Base-by-base conservation (phyloP, 169 alveolate species). In the Miamiensis avidus region DNA sequence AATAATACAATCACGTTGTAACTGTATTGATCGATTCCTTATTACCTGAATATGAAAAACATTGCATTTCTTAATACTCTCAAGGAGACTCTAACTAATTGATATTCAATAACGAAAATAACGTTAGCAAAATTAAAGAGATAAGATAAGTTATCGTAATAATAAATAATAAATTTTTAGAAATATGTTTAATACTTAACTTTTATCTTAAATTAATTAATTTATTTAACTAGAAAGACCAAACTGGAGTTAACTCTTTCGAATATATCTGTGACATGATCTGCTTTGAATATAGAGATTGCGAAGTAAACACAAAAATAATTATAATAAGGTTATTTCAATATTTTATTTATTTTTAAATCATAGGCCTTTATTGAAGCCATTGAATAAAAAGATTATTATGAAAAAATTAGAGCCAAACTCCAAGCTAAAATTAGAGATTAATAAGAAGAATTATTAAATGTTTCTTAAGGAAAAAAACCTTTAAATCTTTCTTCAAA, bases 251-350 rank as follows among this genome's bases (percentile, higher is more conserved):
- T 29, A 79, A 79, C 29, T 79, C 84, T 0, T 79, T 79, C 49
- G 28, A 79, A 79, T 65, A 49, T 49, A 34, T 79, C 1, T 34
- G 30, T 65, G 86, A 79, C 65, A 49, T 86, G 81, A 74, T 86
- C 0, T 79, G 76, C 74, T 81, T 81, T 75, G 90, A 86, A 49
- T 75, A 75, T 11, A 86, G 84, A 69, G 90, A 86, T 86, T 81
- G 86, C 29, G 84, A 79, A 28, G 84, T 49, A 79, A 49, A 31
- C 15, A 33, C n/a, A n/a, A 1, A 4, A 27, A 4, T 1, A 31
- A 0, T 0, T 31, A 31, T 6, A 0, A 27, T 78, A 33, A 25
- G 1, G 25, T 15, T 0, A 28, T 31, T 30, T 75, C 1, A 77
- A 77, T 28, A 75, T 85, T 69, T 16, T 49, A 0, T 16, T 33